phyloP scores from a whole-genome alignment of 352 stramenopile species.

The Pythium myriotylum region DNA sequence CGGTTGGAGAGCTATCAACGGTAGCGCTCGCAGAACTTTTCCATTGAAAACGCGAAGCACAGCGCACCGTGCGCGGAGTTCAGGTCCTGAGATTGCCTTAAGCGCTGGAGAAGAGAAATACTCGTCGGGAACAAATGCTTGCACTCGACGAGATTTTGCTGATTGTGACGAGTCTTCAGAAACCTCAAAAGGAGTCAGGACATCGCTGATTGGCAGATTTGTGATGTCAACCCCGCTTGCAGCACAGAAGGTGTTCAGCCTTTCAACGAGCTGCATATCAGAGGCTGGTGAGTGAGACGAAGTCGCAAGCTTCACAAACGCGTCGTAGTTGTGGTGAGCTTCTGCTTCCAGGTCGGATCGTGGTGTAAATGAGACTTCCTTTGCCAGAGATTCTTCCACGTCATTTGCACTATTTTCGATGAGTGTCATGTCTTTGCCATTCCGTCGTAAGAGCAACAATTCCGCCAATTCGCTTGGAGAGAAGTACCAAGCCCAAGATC shows the following conservation, averaged over 20 bases:
- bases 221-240: constrained; percentile 79
- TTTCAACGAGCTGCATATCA: constrained; percentile 87
- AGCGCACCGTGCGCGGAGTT: constrained; percentile 89
- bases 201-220: constrained; percentile 73
- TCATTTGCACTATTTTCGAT: constrained; percentile 79
- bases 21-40: constrained; percentile 87
- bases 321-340: constrained; percentile 49
- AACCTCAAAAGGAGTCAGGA: constrained; percentile 43
- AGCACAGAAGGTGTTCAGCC: constrained; percentile 82
- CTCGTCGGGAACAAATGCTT: constrained; percentile 58
- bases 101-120: constrained; percentile 75
- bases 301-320: constrained; percentile 71
- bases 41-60: constrained; percentile 93
- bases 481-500: constrained; percentile 95
- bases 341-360: constrained; percentile 51
- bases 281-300: constrained; percentile 54
- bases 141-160: background rate
- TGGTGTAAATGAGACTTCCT: constrained; percentile 40
- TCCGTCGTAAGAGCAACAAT: constrained; percentile 74
- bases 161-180: constrained; percentile 5
- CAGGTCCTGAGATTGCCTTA: constrained; percentile 56
- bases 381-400: constrained; percentile 40
- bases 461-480: constrained; percentile 91
- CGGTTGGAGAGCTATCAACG: constrained; percentile 78
- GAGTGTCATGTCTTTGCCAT: constrained; percentile 88